A percentile compares a stretch with the other conserved stretches of the same genome.
phyloP scores from a whole-genome alignment of 2,329 filamentous ascomycete genomes.

The Trichophyton schoenleinii region DNA sequence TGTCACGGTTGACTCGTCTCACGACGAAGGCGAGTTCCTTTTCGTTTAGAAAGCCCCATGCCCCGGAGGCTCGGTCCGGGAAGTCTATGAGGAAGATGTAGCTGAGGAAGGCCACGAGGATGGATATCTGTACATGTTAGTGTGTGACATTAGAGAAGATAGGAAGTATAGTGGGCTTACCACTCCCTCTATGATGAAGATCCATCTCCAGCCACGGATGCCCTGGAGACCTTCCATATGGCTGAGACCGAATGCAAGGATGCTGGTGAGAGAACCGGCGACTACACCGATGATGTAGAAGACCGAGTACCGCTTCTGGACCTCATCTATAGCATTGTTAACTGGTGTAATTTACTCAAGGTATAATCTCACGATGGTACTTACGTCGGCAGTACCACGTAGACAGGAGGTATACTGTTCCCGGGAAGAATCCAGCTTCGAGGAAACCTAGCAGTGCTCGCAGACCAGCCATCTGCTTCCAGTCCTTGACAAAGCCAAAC shows the following conservation, averaged over 20 bases:
- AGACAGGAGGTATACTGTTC: conserved; percentile 58
- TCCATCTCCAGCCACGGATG: conserved; percentile 41
- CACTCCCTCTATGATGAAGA: conserved; percentile 42
- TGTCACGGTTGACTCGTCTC: conserved; percentile 40
- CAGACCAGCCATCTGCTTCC: conserved; percentile 18
- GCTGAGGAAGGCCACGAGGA: conserved; percentile 16
- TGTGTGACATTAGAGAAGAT: neutral
- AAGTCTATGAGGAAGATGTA: conserved; percentile 29
- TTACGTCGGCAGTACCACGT: conserved; percentile 51
- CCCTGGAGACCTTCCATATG: conserved; percentile 33
- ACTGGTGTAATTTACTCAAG: too few relatives aligned
- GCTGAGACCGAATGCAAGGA: conserved; percentile 33
- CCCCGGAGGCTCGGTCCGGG: conserved; percentile 22
- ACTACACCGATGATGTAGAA: conserved; percentile 41
- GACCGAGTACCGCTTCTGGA: conserved; percentile 30
- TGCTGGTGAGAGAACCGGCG: conserved; percentile 37
- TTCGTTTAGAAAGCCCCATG: conserved; percentile 25
- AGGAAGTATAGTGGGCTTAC: conserved; percentile 7
- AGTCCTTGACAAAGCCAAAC: conserved; percentile 20
- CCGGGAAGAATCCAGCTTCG: conserved; percentile 57
- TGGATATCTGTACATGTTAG: conserved; percentile 15
- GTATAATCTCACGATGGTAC: neutral
- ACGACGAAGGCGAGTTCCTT: conserved; percentile 39
- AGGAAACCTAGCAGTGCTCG: conserved; percentile 46
- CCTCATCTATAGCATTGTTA: conserved; percentile 16